Conservation (phyloP, 1,284 basidiomycete genomes). For the Marasmius sp. region DNA sequence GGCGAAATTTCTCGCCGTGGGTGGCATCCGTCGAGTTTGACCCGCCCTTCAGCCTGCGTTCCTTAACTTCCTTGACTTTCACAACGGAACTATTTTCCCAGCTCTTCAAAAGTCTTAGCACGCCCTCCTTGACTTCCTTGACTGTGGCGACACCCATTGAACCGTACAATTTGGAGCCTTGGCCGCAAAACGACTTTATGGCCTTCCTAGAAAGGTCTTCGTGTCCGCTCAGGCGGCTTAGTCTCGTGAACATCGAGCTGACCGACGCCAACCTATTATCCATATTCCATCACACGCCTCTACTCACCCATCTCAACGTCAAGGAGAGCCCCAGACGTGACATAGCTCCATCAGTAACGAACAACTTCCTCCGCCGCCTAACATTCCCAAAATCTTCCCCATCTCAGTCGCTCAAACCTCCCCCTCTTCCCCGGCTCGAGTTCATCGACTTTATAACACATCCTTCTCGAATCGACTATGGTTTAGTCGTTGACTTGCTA, state of each 20-base stretch:
- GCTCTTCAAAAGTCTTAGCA: not conserved
- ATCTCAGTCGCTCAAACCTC: not conserved
- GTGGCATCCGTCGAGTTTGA: not conserved
- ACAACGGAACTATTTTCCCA: not conserved
- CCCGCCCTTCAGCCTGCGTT: not conserved
- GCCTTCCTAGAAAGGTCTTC: not conserved
- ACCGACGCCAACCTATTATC: not conserved
- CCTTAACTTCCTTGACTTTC: not conserved
- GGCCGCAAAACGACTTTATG: not conserved
- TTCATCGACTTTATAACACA: conserved; percentile 1
- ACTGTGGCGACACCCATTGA: not conserved
- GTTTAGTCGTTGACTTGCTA: not conserved
- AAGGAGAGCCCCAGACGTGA: not conserved
- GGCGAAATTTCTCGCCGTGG: not conserved
- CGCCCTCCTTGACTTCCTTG: not conserved
- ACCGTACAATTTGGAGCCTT: not conserved
- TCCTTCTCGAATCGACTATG: not conserved
- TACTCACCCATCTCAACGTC: not conserved
- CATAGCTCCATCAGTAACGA: not conserved
- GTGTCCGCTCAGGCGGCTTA: not conserved
- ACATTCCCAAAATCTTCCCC: not conserved
- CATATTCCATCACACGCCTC: not conserved
- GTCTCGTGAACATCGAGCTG: not conserved
- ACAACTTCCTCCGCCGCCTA: not conserved
- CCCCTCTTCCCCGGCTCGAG: not conserved